Conservation (phyloP, 1,139 yeast genomes). For the Candida pseudoviswanathii region DNA sequence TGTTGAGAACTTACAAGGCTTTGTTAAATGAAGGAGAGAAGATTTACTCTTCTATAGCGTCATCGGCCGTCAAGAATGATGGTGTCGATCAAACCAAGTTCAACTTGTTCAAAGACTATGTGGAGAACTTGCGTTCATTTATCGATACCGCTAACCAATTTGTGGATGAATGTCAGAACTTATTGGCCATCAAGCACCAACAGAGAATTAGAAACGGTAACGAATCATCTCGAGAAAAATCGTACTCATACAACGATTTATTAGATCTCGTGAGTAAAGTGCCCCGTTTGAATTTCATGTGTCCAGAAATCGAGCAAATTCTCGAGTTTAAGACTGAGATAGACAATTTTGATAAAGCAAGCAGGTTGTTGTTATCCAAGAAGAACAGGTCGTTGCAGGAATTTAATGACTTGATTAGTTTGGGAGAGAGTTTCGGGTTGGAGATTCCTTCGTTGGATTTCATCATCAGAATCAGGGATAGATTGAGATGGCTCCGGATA, state of each 20-base stretch:
- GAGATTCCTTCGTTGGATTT: slow-evolving; percentile 52
- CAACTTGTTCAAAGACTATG: slow-evolving; percentile 21
- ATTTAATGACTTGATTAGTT: slow-evolving; percentile 46
- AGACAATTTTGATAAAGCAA: slow-evolving; percentile 53
- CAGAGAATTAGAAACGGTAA: slow-evolving; percentile 44
- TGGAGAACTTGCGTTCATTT: slow-evolving; percentile 44
- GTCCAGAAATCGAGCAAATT: slow-evolving; percentile 64
- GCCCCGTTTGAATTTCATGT: slow-evolving; percentile 50
- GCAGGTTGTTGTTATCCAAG: slow-evolving; percentile 38
- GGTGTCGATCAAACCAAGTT: slow-evolving; percentile 20
- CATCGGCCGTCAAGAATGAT: slow-evolving; percentile 19
- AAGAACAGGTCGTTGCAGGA: slow-evolving; percentile 34
- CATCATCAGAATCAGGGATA: slow-evolving; percentile 50
- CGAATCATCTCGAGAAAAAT: slow-evolving; percentile 8
- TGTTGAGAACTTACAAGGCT: slow-evolving; percentile 47
- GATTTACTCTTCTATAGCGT: slow-evolving; percentile 37
- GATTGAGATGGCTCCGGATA: slow-evolving; percentile 51
- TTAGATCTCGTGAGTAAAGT: slow-evolving; percentile 46
- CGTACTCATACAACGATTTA: slow-evolving; percentile 19
- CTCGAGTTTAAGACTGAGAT: slow-evolving; percentile 57
- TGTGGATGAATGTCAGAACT: slow-evolving; percentile 57
- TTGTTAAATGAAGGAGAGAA: slow-evolving; percentile 60
- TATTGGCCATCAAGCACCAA: slow-evolving; percentile 53
- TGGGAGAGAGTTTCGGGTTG: slow-evolving; percentile 64
- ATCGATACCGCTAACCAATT: slow-evolving; percentile 51